Evolutionary conservation across 139 green algal species (phyloP).

Genomic region (Microglena sp.): DNA sequence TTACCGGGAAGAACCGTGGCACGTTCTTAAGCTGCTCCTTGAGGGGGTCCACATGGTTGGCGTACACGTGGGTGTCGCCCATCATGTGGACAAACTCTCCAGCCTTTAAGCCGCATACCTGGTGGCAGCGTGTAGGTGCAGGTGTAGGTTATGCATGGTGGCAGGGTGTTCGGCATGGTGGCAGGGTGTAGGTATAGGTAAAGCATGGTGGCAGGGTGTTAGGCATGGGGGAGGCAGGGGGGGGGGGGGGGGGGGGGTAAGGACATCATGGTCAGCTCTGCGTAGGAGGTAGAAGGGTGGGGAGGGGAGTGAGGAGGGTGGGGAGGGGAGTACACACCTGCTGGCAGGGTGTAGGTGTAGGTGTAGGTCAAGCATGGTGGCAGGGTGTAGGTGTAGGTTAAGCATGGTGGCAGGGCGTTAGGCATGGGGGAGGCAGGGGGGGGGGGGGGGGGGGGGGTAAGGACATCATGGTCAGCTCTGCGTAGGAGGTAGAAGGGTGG

Average conservation of each 20-base stretch:
- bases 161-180: constrained; percentile 59
- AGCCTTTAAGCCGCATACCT: constrained; percentile 73
- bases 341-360: no score
- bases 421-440: no score
- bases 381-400: neutral
- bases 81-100: constrained; percentile 94
- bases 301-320: no score
- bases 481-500: no score
- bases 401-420: neutral
- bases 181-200: neutral
- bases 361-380: no score
- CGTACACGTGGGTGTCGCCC: constrained; percentile 96
- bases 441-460: neutral
- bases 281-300: no score
- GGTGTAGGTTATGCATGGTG: neutral
- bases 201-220: neutral
- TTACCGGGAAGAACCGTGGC: constrained; percentile 71
- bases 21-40: constrained; percentile 81
- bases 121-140: constrained; percentile 6
- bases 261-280: no score
- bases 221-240: no score
- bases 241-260: neutral
- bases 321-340: no score
- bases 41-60: constrained; percentile 94
- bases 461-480: no score